Evolutionary conservation across 257 asterid genomes (phyloP).

Genomic region (Anisodus acutangulus): DNA sequence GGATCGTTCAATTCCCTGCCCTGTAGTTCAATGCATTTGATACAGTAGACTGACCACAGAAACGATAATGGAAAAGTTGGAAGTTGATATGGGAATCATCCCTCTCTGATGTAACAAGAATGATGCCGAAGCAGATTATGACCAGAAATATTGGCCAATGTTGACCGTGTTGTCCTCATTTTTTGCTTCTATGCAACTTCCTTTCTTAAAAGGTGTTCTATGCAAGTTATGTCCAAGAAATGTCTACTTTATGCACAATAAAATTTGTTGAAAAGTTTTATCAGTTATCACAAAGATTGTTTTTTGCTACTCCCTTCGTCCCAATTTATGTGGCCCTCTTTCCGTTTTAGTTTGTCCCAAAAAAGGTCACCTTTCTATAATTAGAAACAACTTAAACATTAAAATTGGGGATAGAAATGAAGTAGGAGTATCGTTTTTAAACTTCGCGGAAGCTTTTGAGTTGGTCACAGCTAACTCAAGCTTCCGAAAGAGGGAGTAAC

Average conservation of each 20-base stretch:
- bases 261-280: background rate
- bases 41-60: background rate
- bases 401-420: too few species aligned
- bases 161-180: background rate
- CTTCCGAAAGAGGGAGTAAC: too few species aligned
- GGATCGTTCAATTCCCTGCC: background rate
- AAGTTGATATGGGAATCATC: background rate
- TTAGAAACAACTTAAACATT: too few species aligned
- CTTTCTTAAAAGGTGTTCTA: background rate
- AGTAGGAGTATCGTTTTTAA: too few species aligned
- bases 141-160: background rate
- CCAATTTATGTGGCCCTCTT: too few species aligned
- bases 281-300: background rate
- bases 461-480: too few species aligned
- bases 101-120: background rate
- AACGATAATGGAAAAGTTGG: background rate
- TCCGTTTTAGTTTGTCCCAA: too few species aligned
- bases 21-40: background rate
- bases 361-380: too few species aligned
- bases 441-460: too few species aligned
- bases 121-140: background rate
- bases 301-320: background rate
- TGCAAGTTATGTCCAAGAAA: slow-evolving; percentile 2
- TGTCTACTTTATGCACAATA: slow-evolving; percentile 18
- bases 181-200: background rate